These are phyloP conservation scores for Alternaria consortialis DNA, from an alignment of 2,329 filamentous ascomycete genomes.

Conservation along the genomic window DNA sequence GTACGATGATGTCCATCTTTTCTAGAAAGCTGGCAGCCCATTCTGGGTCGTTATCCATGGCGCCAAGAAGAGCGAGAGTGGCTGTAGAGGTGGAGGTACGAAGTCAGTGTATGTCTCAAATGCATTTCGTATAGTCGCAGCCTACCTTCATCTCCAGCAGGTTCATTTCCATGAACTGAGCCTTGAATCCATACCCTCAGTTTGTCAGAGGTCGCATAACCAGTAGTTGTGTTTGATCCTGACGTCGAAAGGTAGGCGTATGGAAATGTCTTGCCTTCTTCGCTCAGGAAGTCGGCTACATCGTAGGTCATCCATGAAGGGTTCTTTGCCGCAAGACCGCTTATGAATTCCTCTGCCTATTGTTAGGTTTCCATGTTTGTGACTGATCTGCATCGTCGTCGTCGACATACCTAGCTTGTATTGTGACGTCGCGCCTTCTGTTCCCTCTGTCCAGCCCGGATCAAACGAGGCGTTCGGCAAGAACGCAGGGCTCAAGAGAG, in stretches of 20 bases:
- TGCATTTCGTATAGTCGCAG: no score
- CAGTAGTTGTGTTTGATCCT: constrained; percentile 14
- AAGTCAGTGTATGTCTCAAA: no score
- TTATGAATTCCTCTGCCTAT: constrained; percentile 34
- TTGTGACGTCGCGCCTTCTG: constrained; percentile 44
- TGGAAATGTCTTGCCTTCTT: constrained; percentile 46
- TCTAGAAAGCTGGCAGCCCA: constrained; percentile 45
- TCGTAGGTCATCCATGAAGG: constrained; percentile 43
- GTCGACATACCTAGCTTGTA: constrained; percentile 26
- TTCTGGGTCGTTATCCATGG: constrained; percentile 43
- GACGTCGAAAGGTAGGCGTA: constrained; percentile 41
- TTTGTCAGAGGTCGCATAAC: constrained; percentile 28
- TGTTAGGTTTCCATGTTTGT: neutral
- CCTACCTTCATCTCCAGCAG: constrained; percentile 36
- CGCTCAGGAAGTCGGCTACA: constrained; percentile 40
- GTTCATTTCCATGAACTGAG: constrained; percentile 51
- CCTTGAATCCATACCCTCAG: constrained; percentile 51
- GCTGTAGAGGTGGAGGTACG: constrained; percentile 24
- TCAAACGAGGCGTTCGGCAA: constrained; percentile 37
- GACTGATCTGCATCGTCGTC: neutral
- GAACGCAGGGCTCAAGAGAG: constrained; percentile 46
- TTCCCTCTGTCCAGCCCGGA: constrained; percentile 41
- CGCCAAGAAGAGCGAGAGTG: constrained; percentile 46
- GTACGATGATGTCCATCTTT: constrained; percentile 45
- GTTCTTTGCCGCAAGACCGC: constrained; percentile 41